Percentiles rank a stretch among this genome's conserved stretches.
These are phyloP conservation scores for Anthoceros angustus DNA, from an alignment of 225 moss, liverwort and hornwort genomes.

Conservation along the genomic window DNA sequence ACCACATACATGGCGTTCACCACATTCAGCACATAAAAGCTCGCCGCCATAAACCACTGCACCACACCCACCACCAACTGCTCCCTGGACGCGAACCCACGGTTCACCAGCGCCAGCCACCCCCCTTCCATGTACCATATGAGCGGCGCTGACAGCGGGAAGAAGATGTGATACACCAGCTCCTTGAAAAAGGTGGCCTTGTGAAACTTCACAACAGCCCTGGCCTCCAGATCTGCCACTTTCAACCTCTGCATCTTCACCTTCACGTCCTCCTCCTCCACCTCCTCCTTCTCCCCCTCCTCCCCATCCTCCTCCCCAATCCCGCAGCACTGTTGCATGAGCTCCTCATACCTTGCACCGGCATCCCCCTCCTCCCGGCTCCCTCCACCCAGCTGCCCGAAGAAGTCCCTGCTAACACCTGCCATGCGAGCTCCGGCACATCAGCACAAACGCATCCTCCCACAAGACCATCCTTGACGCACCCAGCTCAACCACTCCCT, in stretches of 20 bases:
- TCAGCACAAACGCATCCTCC: too few relatives aligned
- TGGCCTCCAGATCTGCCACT: neutral
- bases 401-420: neutral
- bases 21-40: constrained; percentile 10
- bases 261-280: neutral
- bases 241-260: neutral
- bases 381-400: neutral
- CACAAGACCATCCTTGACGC: too few relatives aligned
- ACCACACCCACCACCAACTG: constrained; percentile 9
- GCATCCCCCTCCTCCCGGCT: neutral
- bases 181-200: constrained; percentile 59
- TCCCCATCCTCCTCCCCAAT: neutral
- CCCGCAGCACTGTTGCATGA: neutral
- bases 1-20: neutral
- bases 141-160: constrained; percentile 62
- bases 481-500: too few relatives aligned
- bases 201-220: constrained; percentile 10
- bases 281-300: neutral
- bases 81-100: constrained; percentile 32
- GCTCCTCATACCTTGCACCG: neutral
- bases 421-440: neutral
- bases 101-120: constrained; percentile 41
- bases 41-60: constrained; percentile 46
- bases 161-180: constrained; percentile 68
- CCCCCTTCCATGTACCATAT: constrained; percentile 79